A percentile compares a stretch with the other conserved stretches of the same genome.
phyloP scores from a whole-genome alignment of 192 early-diverging fungal species.

The Gorgonomyces haynaldii region DNA sequence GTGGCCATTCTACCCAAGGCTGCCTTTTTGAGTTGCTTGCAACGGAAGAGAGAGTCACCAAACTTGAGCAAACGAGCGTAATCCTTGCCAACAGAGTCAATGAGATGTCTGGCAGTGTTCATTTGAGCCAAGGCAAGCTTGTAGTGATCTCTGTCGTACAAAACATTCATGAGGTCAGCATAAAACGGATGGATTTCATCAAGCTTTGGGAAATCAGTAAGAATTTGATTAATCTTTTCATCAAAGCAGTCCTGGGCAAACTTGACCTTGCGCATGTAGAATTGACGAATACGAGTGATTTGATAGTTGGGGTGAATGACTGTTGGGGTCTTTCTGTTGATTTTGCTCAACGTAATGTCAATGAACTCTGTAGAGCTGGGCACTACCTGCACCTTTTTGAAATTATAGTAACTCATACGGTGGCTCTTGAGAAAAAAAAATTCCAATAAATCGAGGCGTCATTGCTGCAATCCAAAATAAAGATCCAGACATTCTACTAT shows the following conservation, averaged over 20 bases:
- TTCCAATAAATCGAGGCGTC: background rate
- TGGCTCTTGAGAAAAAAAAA: background rate
- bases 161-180: conserved; percentile 98
- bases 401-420: conserved; percentile 69
- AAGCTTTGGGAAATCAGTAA: conserved; percentile 94
- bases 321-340: conserved; percentile 94
- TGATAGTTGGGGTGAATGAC: conserved; percentile 96
- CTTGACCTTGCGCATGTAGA: conserved; percentile 99
- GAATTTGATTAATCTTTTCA: conserved; percentile 86
- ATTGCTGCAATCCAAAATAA: background rate
- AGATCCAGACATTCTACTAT: background rate
- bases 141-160: conserved; percentile 99
- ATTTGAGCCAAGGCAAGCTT: conserved; percentile 98
- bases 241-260: conserved; percentile 93
- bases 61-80: conserved; percentile 96
- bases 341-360: conserved; percentile 96
- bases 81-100: conserved; percentile 96
- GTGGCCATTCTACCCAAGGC: conserved; percentile 99
- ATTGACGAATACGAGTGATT: conserved; percentile 92
- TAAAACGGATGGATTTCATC: conserved; percentile 99
- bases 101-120: conserved; percentile 93
- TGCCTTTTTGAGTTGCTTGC: conserved; percentile 98
- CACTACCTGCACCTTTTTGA: conserved; percentile 94
- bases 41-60: conserved; percentile 97
- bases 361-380: conserved; percentile 86